phyloP scores from a whole-genome alignment of 108 stramenopile species.

The Fragilaria radians region DNA sequence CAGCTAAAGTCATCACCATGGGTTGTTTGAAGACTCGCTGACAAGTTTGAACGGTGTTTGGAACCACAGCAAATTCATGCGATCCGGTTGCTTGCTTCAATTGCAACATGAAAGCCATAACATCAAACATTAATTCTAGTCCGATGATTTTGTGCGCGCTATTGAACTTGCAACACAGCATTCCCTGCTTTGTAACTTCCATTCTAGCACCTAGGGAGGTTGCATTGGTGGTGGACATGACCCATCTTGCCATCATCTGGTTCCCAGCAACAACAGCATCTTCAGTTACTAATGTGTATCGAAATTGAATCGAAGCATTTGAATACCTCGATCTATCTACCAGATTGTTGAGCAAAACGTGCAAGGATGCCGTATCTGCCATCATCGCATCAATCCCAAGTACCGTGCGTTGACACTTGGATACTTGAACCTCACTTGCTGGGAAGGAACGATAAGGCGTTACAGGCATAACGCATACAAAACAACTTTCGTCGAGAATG shows the following conservation, averaged over 20 bases:
- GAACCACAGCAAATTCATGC: slow-evolving; percentile 75
- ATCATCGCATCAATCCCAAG: slow-evolving; percentile 94
- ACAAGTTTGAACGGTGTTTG: slow-evolving; percentile 84
- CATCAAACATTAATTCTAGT: slow-evolving; percentile 93
- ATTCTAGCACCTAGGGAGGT: slow-evolving; percentile 69
- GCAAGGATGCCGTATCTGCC: slow-evolving; percentile 84
- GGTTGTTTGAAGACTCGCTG: slow-evolving; percentile 69
- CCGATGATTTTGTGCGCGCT: slow-evolving; percentile 79
- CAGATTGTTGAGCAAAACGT: slow-evolving; percentile 73
- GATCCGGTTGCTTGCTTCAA: slow-evolving; percentile 88
- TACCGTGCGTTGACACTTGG: slow-evolving; percentile 79
- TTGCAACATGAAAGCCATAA: slow-evolving; percentile 97
- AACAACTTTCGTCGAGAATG: slow-evolving; percentile 84
- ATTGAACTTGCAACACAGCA: slow-evolving; percentile 93
- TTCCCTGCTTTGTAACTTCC: slow-evolving; percentile 85
- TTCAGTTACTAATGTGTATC: slow-evolving; percentile 83
- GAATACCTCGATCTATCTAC: slow-evolving; percentile 73
- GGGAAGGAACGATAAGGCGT: slow-evolving; percentile 77
- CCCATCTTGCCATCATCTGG: slow-evolving; percentile 94
- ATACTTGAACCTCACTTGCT: slow-evolving; percentile 55
- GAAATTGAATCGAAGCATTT: slow-evolving; percentile 66
- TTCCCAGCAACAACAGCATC: slow-evolving; percentile 84
- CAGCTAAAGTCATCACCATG: slow-evolving; percentile 82
- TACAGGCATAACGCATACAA: slow-evolving; percentile 59
- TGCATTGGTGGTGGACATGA: slow-evolving; percentile 86